phyloP scores from a whole-genome alignment of 768 basidiomycete genomes.

The Termitomyces sp. region DNA sequence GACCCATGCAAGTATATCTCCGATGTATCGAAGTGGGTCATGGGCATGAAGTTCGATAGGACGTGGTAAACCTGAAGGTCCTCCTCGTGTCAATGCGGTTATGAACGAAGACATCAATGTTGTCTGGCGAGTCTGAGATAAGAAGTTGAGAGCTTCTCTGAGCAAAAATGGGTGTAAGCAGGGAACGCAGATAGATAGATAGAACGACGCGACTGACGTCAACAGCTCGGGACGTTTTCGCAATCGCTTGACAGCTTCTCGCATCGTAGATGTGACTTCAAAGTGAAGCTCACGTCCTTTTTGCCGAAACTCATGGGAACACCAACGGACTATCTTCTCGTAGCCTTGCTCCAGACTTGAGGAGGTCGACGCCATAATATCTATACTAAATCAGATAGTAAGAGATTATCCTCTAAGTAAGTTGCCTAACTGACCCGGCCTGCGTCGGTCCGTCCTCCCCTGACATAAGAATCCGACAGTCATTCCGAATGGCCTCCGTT shows the following conservation, averaged over 20 bases:
- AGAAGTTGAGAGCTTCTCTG: slow-evolving; percentile 65
- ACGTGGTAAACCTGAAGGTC: slow-evolving; percentile 77
- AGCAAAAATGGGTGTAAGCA: neutral
- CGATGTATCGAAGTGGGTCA: slow-evolving; percentile 93
- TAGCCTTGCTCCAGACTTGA: slow-evolving; percentile 84
- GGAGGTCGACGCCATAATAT: slow-evolving; percentile 83
- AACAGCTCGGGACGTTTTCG: slow-evolving; percentile 74
- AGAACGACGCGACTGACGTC: slow-evolving; percentile 37
- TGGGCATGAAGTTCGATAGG: slow-evolving; percentile 98
- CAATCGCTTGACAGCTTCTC: slow-evolving; percentile 71
- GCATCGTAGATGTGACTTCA: slow-evolving; percentile 60
- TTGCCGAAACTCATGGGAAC: slow-evolving; percentile 77
- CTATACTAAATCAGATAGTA: slow-evolving; percentile 46
- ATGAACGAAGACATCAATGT: slow-evolving; percentile 81
- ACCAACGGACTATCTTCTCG: slow-evolving; percentile 84
- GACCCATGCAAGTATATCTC: slow-evolving; percentile 98
- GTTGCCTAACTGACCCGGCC: slow-evolving; percentile 52
- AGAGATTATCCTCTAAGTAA: neutral
- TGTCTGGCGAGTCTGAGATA: slow-evolving; percentile 79
- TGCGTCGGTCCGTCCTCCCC: slow-evolving; percentile 77
- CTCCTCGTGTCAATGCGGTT: slow-evolving; percentile 83
- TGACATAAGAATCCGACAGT: slow-evolving; percentile 83
- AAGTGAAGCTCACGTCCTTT: slow-evolving; percentile 70
- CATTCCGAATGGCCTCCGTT: slow-evolving; percentile 73
- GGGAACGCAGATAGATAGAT: neutral